These are phyloP conservation scores for Colletotrichum sojae DNA, from an alignment of 2,329 filamentous ascomycete genomes.

Conservation along the genomic window DNA sequence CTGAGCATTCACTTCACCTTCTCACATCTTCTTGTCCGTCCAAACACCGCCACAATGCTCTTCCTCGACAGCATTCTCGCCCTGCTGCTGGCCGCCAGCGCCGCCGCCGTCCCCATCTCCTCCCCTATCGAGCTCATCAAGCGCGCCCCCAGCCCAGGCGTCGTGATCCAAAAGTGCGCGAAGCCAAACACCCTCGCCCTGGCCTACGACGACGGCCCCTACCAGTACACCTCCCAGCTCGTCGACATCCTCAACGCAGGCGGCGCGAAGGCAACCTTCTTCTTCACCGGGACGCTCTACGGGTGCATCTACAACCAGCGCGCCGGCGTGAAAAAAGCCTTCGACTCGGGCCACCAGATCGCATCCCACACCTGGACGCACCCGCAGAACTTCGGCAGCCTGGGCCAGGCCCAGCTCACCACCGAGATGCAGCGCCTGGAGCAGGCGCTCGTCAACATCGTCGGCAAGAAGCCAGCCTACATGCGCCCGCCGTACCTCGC, in stretches of 20 bases:
- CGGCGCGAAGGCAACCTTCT: slow-evolving; percentile 68
- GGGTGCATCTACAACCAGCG: slow-evolving; percentile 66
- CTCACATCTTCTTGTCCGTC: not conserved
- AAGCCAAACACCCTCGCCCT: slow-evolving; percentile 62
- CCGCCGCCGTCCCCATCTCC: slow-evolving; percentile 48
- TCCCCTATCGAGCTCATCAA: slow-evolving; percentile 58
- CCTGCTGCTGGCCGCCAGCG: slow-evolving; percentile 48
- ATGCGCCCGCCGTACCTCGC: slow-evolving; percentile 66
- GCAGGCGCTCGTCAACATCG: slow-evolving; percentile 64
- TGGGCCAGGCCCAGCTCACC: slow-evolving; percentile 55
- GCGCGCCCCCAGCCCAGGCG: slow-evolving; percentile 56
- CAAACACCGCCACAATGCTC: slow-evolving; percentile 44
- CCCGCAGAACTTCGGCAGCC: slow-evolving; percentile 56
- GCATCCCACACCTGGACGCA: slow-evolving; percentile 70
- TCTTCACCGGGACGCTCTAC: slow-evolving; percentile 66
- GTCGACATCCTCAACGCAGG: slow-evolving; percentile 65
- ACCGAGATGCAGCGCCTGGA: slow-evolving; percentile 66
- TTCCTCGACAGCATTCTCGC: slow-evolving; percentile 43
- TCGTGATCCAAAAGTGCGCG: slow-evolving; percentile 61
- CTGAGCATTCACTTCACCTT: not conserved
- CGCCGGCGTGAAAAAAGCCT: slow-evolving; percentile 67
- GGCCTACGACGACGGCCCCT: slow-evolving; percentile 69
- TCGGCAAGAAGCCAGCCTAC: slow-evolving; percentile 63
- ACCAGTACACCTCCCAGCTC: slow-evolving; percentile 62
- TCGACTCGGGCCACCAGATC: slow-evolving; percentile 65